Percentiles rank a stretch among this genome's conserved stretches.
Conservation (phyloP, 345 rosid species). For the Pistacia vera region DNA sequence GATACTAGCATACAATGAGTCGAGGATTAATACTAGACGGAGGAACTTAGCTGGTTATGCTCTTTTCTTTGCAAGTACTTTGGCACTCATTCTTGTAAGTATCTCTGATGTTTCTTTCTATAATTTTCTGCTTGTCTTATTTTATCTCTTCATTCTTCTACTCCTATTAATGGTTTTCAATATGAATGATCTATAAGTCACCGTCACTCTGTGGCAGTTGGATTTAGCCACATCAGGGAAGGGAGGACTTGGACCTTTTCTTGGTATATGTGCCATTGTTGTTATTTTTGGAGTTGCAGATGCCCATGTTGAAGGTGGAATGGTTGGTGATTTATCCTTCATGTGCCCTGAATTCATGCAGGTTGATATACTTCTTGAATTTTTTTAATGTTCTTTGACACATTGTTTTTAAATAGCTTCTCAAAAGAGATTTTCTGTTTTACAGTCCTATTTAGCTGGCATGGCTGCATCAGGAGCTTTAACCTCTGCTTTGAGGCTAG, state of each 20-base stretch:
- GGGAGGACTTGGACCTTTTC: slow-evolving; percentile 70
- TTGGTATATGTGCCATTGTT: slow-evolving; percentile 61
- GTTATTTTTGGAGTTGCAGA: slow-evolving; percentile 74
- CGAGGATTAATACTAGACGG: slow-evolving; percentile 68
- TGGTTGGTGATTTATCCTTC: slow-evolving; percentile 86
- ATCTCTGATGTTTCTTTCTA: not conserved
- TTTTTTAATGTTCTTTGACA: not conserved
- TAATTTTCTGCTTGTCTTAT: not conserved
- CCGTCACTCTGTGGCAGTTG: slow-evolving; percentile 41
- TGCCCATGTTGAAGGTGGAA: slow-evolving; percentile 88
- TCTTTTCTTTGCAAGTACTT: slow-evolving; percentile 59
- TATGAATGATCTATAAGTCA: too few relatives aligned
- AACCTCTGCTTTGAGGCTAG: slow-evolving; percentile 73
- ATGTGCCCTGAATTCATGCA: slow-evolving; percentile 91
- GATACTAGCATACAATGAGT: slow-evolving; percentile 63
- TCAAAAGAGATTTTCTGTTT: not conserved
- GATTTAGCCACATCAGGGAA: slow-evolving; percentile 67
- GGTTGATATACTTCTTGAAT: slow-evolving; percentile 32
- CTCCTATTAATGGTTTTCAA: not conserved
- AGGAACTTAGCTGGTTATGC: slow-evolving; percentile 68
- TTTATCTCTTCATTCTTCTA: not conserved
- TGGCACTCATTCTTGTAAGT: slow-evolving; percentile 78
- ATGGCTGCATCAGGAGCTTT: slow-evolving; percentile 86
- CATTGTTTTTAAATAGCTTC: not conserved
- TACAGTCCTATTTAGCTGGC: slow-evolving; percentile 86